A percentile compares a stretch with the other conserved stretches of the same genome.
Conservation (phyloP, 495 filamentous ascomycete genomes). For the Hypoxylon subgilvum region DNA sequence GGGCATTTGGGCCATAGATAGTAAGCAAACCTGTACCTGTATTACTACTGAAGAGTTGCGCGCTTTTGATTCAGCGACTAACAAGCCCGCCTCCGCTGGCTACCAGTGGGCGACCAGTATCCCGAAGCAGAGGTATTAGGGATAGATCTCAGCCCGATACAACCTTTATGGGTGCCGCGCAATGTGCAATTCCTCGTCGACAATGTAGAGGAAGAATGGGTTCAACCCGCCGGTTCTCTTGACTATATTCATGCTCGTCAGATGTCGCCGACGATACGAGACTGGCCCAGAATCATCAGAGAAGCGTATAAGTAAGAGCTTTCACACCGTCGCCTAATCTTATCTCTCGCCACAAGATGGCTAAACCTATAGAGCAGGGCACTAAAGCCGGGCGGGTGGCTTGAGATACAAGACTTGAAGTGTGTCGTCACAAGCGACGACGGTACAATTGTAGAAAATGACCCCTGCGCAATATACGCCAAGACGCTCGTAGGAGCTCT, state of each 20-base stretch:
- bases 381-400: slow-evolving; percentile 56
- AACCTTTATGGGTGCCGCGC: slow-evolving; percentile 58
- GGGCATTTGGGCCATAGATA: slow-evolving; percentile 68
- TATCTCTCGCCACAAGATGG: not conserved
- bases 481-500: slow-evolving; percentile 40
- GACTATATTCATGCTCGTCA: slow-evolving; percentile 61
- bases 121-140: slow-evolving; percentile 56
- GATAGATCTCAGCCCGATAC: slow-evolving; percentile 67
- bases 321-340: not conserved
- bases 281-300: slow-evolving; percentile 52
- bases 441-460: slow-evolving; percentile 43
- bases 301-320: slow-evolving; percentile 45
- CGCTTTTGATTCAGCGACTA: slow-evolving; percentile 6
- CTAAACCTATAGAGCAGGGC: slow-evolving; percentile 33
- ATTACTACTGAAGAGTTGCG: not conserved
- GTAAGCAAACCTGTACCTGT: slow-evolving; percentile 32
- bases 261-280: slow-evolving; percentile 54
- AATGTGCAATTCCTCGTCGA: slow-evolving; percentile 64
- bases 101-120: slow-evolving; percentile 57
- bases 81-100: slow-evolving; percentile 9
- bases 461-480: slow-evolving; percentile 40
- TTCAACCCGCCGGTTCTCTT: slow-evolving; percentile 49
- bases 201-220: slow-evolving; percentile 61
- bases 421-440: slow-evolving; percentile 52
- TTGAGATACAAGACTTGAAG: slow-evolving; percentile 58